Conservation (phyloP, 495 filamentous ascomycete species). For the Penicillium salamii region DNA sequence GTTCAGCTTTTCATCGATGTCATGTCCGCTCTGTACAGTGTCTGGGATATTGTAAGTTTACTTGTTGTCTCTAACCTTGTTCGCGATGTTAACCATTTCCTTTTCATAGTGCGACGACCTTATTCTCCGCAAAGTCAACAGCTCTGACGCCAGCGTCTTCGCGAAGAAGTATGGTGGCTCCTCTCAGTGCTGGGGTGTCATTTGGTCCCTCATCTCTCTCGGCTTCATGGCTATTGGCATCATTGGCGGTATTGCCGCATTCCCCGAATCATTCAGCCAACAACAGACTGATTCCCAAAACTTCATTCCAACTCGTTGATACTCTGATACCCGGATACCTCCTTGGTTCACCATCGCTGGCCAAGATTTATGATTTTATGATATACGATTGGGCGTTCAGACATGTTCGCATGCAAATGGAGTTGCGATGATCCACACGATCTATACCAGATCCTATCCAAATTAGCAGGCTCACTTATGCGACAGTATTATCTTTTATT, state of each 20-base stretch:
- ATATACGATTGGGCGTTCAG: not conserved
- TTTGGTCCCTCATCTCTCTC: constrained; percentile 71
- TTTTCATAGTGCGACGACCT: constrained; percentile 77
- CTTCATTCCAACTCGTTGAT: constrained; percentile 54
- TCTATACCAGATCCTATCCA: too few species aligned
- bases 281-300: constrained; percentile 67
- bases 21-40: constrained; percentile 73
- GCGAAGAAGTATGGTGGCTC: constrained; percentile 74
- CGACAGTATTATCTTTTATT: too few species aligned
- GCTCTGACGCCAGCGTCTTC: constrained; percentile 77
- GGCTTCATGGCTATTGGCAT: constrained; percentile 69
- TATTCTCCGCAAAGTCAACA: constrained; percentile 79
- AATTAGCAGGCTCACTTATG: too few species aligned
- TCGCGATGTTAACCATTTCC: too few species aligned
- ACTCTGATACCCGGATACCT: too few species aligned
- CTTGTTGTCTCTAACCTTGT: too few species aligned
- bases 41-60: constrained; percentile 74
- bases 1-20: constrained; percentile 70
- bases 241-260: constrained; percentile 71
- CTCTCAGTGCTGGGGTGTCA: constrained; percentile 77
- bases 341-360: not conserved
- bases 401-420: not conserved
- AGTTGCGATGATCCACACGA: too few species aligned
- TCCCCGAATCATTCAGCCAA: constrained; percentile 62
- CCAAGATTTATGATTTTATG: not conserved